phyloP scores from a whole-genome alignment of 2,329 filamentous ascomycete genomes.

The Exophiala dermatitidis region DNA sequence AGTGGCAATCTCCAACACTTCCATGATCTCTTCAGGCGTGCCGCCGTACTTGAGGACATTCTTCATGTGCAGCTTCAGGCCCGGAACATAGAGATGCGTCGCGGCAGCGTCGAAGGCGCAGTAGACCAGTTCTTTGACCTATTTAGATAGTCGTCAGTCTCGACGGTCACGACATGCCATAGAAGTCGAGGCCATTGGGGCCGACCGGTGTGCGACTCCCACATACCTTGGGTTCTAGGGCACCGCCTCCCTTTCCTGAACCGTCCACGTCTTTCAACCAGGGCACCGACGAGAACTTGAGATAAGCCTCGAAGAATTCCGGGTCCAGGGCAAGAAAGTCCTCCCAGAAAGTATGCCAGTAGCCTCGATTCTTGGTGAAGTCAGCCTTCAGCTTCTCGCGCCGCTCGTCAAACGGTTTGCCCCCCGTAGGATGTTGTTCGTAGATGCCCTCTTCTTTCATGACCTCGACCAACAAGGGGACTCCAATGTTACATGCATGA shows the following conservation, averaged over 20 bases:
- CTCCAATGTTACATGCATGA: conserved; percentile 43
- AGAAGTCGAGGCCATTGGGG: no score
- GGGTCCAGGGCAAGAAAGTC: conserved; percentile 33
- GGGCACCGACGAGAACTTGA: conserved; percentile 42
- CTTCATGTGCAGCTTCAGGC: conserved; percentile 44
- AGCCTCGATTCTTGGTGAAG: conserved; percentile 42
- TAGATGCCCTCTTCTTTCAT: conserved; percentile 36
- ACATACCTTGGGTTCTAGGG: conserved; percentile 38
- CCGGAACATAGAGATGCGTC: conserved; percentile 44
- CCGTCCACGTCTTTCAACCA: conserved; percentile 16
- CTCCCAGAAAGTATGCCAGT: conserved; percentile 38
- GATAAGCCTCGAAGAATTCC: conserved; percentile 44
- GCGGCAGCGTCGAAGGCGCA: conserved; percentile 44
- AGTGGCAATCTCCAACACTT: conserved; percentile 43
- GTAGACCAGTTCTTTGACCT: conserved; percentile 42
- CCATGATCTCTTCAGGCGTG: conserved; percentile 43
- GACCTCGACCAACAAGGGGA: conserved; percentile 43
- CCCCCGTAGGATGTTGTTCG: conserved; percentile 21
- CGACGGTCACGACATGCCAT: no score
- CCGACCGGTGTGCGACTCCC: no score
- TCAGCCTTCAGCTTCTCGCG: conserved; percentile 37
- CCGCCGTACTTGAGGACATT: conserved; percentile 44
- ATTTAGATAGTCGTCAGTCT: no score
- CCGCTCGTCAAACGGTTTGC: conserved; percentile 34
- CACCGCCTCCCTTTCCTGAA: conserved; percentile 29